These are phyloP conservation scores for Candida tetrigidarum DNA, from an alignment of 1,139 yeast genomes.

Conservation along the genomic window DNA sequence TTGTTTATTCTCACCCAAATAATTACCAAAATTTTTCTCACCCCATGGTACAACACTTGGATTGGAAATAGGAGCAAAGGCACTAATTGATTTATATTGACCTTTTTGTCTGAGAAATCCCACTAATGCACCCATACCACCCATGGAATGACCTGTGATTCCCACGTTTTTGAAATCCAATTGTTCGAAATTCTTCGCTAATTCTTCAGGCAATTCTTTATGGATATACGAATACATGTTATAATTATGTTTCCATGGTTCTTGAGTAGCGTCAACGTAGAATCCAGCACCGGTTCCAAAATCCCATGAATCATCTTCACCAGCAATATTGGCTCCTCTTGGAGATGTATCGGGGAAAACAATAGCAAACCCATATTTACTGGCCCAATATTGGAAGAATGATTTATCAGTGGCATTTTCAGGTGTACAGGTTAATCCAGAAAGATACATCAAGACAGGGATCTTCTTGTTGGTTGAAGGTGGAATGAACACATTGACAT, in stretches of 20 bases:
- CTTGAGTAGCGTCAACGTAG: constrained; percentile 80
- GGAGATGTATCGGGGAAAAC: constrained; percentile 98
- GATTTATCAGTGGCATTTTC: constrained; percentile 97
- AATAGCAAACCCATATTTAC: constrained; percentile 80
- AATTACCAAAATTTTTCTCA: constrained; percentile 75
- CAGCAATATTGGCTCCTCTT: constrained; percentile 81
- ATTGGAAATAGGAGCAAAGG: constrained; percentile 88
- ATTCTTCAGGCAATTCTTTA: constrained; percentile 63
- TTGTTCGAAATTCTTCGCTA: constrained; percentile 49
- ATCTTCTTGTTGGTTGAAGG: constrained; percentile 49
- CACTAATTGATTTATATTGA: constrained; percentile 79
- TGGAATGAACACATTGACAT: constrained; percentile 83
- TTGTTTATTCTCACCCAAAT: constrained; percentile 61
- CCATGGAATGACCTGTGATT: constrained; percentile 97
- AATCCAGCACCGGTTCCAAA: constrained; percentile 97
- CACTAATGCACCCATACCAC: constrained; percentile 91
- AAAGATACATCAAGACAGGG: constrained; percentile 80
- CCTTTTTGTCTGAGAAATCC: constrained; percentile 78
- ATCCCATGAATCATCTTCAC: constrained; percentile 86
- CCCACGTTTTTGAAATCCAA: constrained; percentile 66
- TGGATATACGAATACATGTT: constrained; percentile 87
- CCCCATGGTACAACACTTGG: constrained; percentile 85
- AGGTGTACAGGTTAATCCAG: constrained; percentile 95
- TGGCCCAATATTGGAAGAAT: constrained; percentile 80
- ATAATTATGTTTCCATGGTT: constrained; percentile 74